These are phyloP conservation scores for Calonectria crousiana DNA, from an alignment of 2,329 filamentous ascomycete species.

Conservation along the genomic window DNA sequence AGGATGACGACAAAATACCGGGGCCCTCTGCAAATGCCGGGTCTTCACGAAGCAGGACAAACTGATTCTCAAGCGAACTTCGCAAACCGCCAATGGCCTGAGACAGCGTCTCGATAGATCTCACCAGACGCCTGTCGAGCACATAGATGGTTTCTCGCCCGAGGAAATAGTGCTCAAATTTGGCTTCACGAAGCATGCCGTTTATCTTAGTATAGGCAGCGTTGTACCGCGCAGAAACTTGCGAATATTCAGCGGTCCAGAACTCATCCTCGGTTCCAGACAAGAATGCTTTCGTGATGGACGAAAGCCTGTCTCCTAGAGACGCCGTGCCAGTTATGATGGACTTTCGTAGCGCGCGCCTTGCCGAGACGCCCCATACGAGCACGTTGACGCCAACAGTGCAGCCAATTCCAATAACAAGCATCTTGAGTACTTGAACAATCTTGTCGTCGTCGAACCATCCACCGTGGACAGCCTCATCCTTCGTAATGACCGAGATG, in stretches of 20 bases:
- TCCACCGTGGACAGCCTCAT: slow-evolving; percentile 86
- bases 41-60: slow-evolving; percentile 18
- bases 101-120: slow-evolving; percentile 85
- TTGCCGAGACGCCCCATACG: slow-evolving; percentile 83
- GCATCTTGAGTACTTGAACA: slow-evolving; percentile 84
- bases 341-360: slow-evolving; percentile 78
- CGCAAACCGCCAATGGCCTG: slow-evolving; percentile 92
- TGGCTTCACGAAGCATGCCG: slow-evolving; percentile 85
- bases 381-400: slow-evolving; percentile 81
- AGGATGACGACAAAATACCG: slow-evolving; percentile 30
- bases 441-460: slow-evolving; percentile 87
- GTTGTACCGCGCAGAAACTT: slow-evolving; percentile 73
- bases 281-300: slow-evolving; percentile 86
- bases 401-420: slow-evolving; percentile 80
- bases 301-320: slow-evolving; percentile 83
- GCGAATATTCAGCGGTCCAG: slow-evolving; percentile 72
- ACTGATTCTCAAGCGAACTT: slow-evolving; percentile 63
- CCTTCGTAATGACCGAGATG: slow-evolving; percentile 91
- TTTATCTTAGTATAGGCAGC: slow-evolving; percentile 77
- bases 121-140: slow-evolving; percentile 83
- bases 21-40: not conserved
- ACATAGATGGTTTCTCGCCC: slow-evolving; percentile 84
- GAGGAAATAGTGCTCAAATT: slow-evolving; percentile 86
- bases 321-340: slow-evolving; percentile 79
- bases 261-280: slow-evolving; percentile 86